Evolutionary conservation across 768 basidiomycete genomes (phyloP).

Genomic region (Mycena maculata): DNA sequence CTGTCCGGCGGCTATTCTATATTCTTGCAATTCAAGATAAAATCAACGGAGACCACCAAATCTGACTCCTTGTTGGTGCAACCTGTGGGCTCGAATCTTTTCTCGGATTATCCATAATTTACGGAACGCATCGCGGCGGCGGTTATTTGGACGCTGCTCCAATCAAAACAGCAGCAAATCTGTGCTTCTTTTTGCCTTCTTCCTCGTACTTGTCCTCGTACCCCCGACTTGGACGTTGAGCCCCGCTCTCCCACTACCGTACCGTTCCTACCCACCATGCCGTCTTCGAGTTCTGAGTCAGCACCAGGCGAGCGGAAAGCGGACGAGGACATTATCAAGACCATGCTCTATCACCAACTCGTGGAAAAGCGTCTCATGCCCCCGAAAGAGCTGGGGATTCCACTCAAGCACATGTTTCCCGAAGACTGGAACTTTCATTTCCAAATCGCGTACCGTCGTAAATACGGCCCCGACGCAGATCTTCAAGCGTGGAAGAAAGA

Average conservation of each 20-base stretch:
- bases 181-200: not conserved
- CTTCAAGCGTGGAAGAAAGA: conserved; percentile 1
- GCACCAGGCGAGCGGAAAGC: not conserved
- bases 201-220: too few relatives aligned
- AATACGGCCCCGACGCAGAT: conserved; percentile 18
- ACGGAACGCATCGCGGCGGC: too few relatives aligned
- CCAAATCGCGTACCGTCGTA: not conserved
- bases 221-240: not conserved
- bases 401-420: not conserved
- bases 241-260: too few relatives aligned
- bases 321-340: not conserved
- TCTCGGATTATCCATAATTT: too few relatives aligned
- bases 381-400: conserved; percentile 17
- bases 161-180: not conserved
- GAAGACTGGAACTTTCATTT: conserved; percentile 20
- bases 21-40: too few relatives aligned
- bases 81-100: too few relatives aligned
- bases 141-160: too few relatives aligned
- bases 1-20: too few relatives aligned
- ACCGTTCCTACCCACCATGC: not conserved
- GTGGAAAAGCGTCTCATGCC: not conserved
- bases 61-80: too few relatives aligned
- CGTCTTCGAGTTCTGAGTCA: not conserved
- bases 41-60: too few relatives aligned
- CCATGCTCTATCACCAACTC: not conserved